These are phyloP conservation scores for Aristolochia contorta DNA, from an alignment of 164 flowering plant species.

Conservation along the genomic window DNA sequence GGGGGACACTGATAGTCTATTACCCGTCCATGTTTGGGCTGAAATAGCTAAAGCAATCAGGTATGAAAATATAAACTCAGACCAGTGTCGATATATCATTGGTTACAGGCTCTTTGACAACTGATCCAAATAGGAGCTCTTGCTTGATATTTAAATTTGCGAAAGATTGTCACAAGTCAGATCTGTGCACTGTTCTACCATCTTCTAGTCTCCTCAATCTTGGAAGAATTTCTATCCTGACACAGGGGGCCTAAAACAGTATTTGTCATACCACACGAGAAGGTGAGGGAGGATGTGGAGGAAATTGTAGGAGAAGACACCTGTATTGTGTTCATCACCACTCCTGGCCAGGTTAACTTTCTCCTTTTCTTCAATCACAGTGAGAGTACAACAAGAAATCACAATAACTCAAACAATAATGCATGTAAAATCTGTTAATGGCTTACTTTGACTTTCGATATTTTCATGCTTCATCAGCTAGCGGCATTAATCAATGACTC, in stretches of 20 bases:
- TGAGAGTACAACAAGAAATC: not conserved
- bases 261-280: constrained; percentile 91
- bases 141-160: not conserved
- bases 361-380: not conserved
- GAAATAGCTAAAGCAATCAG: constrained; percentile 51
- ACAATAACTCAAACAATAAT: not conserved
- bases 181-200: not conserved
- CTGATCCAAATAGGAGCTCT: too few species aligned
- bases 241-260: constrained; percentile 62
- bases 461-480: constrained; percentile 27
- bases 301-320: constrained; percentile 64
- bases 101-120: too few species aligned
- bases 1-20: constrained; percentile 82
- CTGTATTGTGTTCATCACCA: constrained; percentile 75
- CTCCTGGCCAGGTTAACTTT: constrained; percentile 61
- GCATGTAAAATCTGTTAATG: not conserved
- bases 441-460: not conserved
- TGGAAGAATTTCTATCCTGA: not conserved
- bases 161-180: not conserved
- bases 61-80: constrained; percentile 16
- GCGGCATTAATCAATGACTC: constrained; percentile 89
- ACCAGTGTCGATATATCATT: too few species aligned
- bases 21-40: constrained; percentile 66
- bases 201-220: not conserved
- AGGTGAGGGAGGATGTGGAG: constrained; percentile 67